These are phyloP conservation scores for Aspergillus saccharolyticus DNA, from an alignment of 495 filamentous ascomycete species.

Conservation along the genomic window DNA sequence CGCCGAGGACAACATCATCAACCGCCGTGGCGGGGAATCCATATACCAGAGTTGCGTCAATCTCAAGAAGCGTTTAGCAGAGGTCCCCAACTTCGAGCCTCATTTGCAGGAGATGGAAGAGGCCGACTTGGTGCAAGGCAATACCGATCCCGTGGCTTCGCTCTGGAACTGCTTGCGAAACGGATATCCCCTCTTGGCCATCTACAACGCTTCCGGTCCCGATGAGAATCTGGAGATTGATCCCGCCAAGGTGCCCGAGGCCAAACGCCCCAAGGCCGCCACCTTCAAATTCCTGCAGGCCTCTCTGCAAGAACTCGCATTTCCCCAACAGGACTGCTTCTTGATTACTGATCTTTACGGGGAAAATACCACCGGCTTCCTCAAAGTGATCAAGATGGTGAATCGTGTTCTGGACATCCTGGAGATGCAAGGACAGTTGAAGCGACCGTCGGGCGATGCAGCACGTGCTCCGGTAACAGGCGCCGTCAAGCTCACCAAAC, in stretches of 20 bases:
- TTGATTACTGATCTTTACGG: conserved; percentile 88
- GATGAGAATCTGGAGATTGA: conserved; percentile 58
- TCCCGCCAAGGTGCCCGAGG: conserved; percentile 51
- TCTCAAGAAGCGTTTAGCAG: conserved; percentile 70
- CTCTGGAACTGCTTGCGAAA: conserved; percentile 84
- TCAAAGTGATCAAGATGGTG: conserved; percentile 85
- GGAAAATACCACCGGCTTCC: conserved; percentile 93
- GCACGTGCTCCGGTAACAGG: conserved; percentile 41
- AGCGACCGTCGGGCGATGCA: conserved; percentile 44
- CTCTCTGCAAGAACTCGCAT: conserved; percentile 64
- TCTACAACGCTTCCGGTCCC: conserved; percentile 81
- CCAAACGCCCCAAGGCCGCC: conserved; percentile 63
- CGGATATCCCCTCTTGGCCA: conserved; percentile 77
- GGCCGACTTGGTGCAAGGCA: conserved; percentile 52
- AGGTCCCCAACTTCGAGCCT: conserved; percentile 75
- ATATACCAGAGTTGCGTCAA: conserved; percentile 92
- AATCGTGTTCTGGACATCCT: conserved; percentile 87
- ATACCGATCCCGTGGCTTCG: conserved; percentile 79
- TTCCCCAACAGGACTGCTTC: conserved; percentile 79
- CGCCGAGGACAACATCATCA: conserved; percentile 87
- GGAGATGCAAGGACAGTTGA: conserved; percentile 65
- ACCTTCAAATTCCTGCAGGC: conserved; percentile 69
- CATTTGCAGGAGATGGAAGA: conserved; percentile 61
- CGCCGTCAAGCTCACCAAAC: conserved; percentile 60
- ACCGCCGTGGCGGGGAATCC: conserved; percentile 84